A percentile compares a stretch with the other conserved stretches of the same genome.
phyloP scores from a whole-genome alignment of 73 alveolate species.

The Tetrahymena thermophila region DNA sequence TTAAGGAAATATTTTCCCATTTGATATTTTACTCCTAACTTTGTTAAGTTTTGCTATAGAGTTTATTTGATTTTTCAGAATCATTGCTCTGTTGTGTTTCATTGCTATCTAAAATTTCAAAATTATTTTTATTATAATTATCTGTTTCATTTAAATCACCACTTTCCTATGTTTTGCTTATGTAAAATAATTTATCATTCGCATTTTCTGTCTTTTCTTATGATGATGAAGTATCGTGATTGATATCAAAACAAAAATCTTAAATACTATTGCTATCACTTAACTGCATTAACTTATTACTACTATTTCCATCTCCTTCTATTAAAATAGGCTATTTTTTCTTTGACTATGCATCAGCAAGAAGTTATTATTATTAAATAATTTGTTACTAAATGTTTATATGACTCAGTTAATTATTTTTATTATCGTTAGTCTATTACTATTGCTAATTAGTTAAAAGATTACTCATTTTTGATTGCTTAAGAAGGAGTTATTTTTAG shows the following conservation, averaged over 20 bases:
- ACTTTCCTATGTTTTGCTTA: background rate
- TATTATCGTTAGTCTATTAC: background rate
- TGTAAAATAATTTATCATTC: background rate
- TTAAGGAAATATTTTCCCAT: background rate
- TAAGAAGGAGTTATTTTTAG: background rate
- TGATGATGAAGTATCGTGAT: background rate
- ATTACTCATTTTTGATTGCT: background rate
- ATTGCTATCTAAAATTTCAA: background rate
- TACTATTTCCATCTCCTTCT: background rate
- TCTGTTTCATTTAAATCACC: background rate
- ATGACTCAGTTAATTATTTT: background rate
- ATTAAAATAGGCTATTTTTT: background rate
- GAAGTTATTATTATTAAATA: background rate
- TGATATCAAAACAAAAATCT: background rate
- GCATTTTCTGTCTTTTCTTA: background rate
- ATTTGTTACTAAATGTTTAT: background rate
- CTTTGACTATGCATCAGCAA: background rate
- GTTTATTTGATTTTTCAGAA: background rate
- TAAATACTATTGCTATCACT: background rate
- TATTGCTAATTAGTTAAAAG: background rate
- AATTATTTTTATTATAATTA: background rate
- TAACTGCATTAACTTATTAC: background rate
- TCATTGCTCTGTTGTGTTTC: background rate
- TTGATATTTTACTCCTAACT: background rate
- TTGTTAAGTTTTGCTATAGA: background rate